Conservation (phyloP, 2,329 filamentous ascomycete genomes). For the Curvularia hawaiiensis region DNA sequence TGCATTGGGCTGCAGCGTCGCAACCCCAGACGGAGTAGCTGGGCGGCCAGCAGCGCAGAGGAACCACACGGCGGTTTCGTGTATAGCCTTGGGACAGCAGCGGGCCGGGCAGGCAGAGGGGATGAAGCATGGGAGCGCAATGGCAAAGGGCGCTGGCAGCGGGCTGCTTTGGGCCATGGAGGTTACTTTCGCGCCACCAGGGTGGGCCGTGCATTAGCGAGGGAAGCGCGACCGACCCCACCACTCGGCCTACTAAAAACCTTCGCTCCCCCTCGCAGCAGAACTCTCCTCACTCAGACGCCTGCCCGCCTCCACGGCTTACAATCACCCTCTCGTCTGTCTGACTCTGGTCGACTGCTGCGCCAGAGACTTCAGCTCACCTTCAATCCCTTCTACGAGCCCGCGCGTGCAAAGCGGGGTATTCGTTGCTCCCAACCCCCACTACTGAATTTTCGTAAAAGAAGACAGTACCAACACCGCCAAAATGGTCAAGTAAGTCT, state of each 20-base stretch:
- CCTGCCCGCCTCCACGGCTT: constrained; percentile 32
- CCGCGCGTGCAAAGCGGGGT: constrained; percentile 44
- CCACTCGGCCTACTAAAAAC: constrained; percentile 24
- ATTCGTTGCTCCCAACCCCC: constrained; percentile 34
- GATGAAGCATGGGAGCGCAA: background rate
- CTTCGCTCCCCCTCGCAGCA: constrained; percentile 21
- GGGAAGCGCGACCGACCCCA: constrained; percentile 24
- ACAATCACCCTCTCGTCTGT: constrained; percentile 27
- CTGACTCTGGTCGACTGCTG: constrained; percentile 40
- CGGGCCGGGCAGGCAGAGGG: background rate
- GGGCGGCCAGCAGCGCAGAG: background rate
- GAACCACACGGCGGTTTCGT: background rate
- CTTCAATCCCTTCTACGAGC: constrained; percentile 26
- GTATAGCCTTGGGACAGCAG: background rate
- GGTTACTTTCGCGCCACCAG: constrained; percentile 21
- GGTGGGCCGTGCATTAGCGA: constrained; percentile 22
- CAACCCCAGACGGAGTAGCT: constrained; percentile 4
- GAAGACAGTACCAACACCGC: constrained; percentile 66
- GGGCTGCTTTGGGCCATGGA: constrained; percentile 11
- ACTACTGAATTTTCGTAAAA: constrained; percentile 45
- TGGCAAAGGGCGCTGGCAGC: constrained; percentile 20
- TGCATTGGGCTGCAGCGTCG: constrained; percentile 19
- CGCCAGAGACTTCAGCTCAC: constrained; percentile 40
- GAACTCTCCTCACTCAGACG: constrained; percentile 21
- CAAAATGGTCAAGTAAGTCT: constrained; percentile 99